phyloP scores from a whole-genome alignment of 345 rosid genomes.

The Eucalyptus decipiens region DNA sequence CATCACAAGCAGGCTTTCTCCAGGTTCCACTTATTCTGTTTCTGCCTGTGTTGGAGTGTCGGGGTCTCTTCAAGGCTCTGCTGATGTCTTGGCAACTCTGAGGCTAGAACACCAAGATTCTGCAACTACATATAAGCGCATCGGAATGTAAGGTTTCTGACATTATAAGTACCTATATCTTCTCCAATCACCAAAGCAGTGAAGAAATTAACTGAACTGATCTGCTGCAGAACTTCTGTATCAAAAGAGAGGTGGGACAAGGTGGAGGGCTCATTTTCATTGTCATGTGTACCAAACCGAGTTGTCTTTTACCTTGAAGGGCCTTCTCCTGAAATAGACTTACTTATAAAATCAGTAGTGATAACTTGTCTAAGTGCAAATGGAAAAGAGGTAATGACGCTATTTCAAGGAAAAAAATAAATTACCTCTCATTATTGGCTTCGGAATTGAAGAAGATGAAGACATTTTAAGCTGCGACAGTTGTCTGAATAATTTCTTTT shows the following conservation, averaged over 20 bases:
- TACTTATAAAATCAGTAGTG: constrained; percentile 58
- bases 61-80: constrained; percentile 37
- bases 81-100: constrained; percentile 73
- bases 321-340: constrained; percentile 74
- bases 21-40: constrained; percentile 43
- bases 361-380: constrained; percentile 31
- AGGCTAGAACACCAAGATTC: constrained; percentile 42
- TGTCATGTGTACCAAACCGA: constrained; percentile 50
- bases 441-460: not conserved
- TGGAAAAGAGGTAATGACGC: constrained; percentile 24
- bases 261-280: constrained; percentile 64
- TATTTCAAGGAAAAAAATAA: not conserved
- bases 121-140: constrained; percentile 28
- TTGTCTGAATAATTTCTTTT: not conserved
- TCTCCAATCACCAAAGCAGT: not conserved
- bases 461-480: not conserved
- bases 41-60: constrained; percentile 68
- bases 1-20: constrained; percentile 51
- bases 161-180: not conserved
- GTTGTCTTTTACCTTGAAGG: constrained; percentile 91
- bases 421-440: not conserved
- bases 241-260: constrained; percentile 59
- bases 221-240: constrained; percentile 46
- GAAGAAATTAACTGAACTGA: not conserved
- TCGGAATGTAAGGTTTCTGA: constrained; percentile 66